Evolutionary conservation across 495 filamentous ascomycete species (phyloP), one percentile per base, ranked within the genome.

Genomic region (Cercophora scortea): DNA sequence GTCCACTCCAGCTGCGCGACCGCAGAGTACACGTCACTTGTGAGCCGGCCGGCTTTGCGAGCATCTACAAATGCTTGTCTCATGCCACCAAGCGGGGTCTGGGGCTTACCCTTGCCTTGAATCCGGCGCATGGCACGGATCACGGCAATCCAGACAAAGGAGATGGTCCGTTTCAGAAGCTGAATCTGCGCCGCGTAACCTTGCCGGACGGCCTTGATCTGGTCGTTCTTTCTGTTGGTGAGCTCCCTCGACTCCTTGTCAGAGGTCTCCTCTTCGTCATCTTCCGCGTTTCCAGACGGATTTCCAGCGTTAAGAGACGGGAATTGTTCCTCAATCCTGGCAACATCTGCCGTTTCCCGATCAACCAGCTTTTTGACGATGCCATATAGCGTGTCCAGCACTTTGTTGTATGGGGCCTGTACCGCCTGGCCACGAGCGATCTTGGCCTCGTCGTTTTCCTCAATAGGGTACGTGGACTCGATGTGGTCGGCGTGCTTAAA

Each of bases 121-220:
- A 98, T 79, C 42, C 93, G 89, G 43, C 94, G 86, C 82, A 96
- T 93, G 13, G 89, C 84, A 44, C 93, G 85, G 76, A 96, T 94
- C 38, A 96, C 74, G 32, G 89, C 88, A 62, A 98, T 92, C 93
- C 93, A 98, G 15, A 85, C 85, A 62, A 88, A 91, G 0, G 94
- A 90, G 45, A 97, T 80, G 0, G 85, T 87, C 54, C 83, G 84
- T 13, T 83, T 87, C 13, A 96, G 71, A 8, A 86, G 69, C 16
- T 82, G 79, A 25, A 84, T 84, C 57, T 95, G 88, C 4, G 79
- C 79, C 6, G 78, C 79, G 58, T 83, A 84, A 1, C 83, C 82
- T 47, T 87, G 79, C 52, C 84, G 81, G 12, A 95, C 77, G 9
- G 81, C 80, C 49, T 86, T 78, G 38, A 92, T 83, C 59, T 88